A percentile compares a stretch with the other conserved stretches of the same genome.
Evolutionary conservation across 148 eudicot species (phyloP).

Genomic region (Heliosperma pusillum): DNA sequence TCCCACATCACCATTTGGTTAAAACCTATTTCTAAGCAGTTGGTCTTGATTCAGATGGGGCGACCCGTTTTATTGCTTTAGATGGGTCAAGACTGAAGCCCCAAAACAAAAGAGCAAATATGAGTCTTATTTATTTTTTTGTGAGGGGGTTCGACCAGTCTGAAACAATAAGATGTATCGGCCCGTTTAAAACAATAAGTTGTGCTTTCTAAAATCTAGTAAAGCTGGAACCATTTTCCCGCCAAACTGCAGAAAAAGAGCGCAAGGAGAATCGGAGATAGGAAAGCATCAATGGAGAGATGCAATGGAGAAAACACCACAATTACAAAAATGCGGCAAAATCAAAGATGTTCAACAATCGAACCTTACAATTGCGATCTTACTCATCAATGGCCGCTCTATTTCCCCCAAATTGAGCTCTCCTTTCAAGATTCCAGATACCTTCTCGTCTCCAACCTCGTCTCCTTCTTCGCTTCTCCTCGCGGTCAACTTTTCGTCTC

Average conservation of each 20-base stretch:
- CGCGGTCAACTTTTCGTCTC: constrained; percentile 43
- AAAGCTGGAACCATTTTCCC: not conserved
- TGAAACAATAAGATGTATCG: too few species aligned
- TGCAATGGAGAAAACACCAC: constrained; percentile 24
- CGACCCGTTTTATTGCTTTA: too few species aligned
- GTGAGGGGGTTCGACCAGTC: too few species aligned
- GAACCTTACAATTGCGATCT: constrained; percentile 27
- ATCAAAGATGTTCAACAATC: constrained; percentile 3
- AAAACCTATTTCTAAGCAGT: too few species aligned
- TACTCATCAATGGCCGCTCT: constrained; percentile 39
- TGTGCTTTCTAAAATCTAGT: too few species aligned
- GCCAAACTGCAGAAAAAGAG: not conserved
- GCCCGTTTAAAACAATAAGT: too few species aligned
- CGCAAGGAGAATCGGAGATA: constrained; percentile 12
- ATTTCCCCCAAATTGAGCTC: constrained; percentile 57
- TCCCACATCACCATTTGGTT: too few species aligned
- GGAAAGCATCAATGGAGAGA: constrained; percentile 19
- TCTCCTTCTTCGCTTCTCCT: constrained; percentile 60
- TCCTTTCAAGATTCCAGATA: constrained; percentile 37
- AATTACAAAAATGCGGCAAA: constrained; percentile 27
- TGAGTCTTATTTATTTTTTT: too few species aligned
- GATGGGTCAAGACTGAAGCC: too few species aligned
- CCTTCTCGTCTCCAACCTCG: constrained; percentile 51
- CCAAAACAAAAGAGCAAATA: too few species aligned
- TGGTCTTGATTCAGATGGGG: too few species aligned